A percentile compares a stretch with the other conserved stretches of the same genome.
Evolutionary conservation across 2,329 filamentous ascomycete genomes (phyloP).

Genomic region (Fusarium compactum): DNA sequence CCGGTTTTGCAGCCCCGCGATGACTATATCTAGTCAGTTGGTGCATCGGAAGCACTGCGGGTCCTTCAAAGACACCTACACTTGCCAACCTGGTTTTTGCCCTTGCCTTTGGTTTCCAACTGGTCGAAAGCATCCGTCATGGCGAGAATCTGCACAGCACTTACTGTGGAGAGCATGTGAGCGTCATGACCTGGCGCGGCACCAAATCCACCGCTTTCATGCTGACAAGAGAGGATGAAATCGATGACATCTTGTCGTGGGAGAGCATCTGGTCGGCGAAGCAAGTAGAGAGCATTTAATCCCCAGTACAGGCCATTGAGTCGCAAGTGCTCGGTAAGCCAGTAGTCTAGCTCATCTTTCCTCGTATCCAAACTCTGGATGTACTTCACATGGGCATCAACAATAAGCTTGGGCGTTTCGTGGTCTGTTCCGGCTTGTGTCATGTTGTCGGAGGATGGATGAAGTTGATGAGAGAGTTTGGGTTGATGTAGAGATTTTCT

Average conservation of each 20-base stretch:
- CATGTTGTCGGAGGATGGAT: slow-evolving; percentile 47
- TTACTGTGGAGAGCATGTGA: slow-evolving; percentile 96
- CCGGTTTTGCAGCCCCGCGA: slow-evolving; percentile 83
- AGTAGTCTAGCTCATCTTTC: slow-evolving; percentile 96
- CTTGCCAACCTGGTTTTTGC: slow-evolving; percentile 77
- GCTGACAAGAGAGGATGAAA: slow-evolving; percentile 95
- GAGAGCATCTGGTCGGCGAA: slow-evolving; percentile 83
- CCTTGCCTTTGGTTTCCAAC: slow-evolving; percentile 76
- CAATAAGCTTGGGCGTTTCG: slow-evolving; percentile 61
- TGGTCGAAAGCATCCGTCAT: slow-evolving; percentile 87
- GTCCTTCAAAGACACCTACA: slow-evolving; percentile 69
- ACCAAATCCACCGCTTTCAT: slow-evolving; percentile 89
- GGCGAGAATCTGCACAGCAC: slow-evolving; percentile 91
- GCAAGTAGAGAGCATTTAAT: slow-evolving; percentile 85
- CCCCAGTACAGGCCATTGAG: slow-evolving; percentile 98
- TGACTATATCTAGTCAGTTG: slow-evolving; percentile 64
- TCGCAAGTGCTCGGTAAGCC: slow-evolving; percentile 95
- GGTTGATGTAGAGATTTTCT: slow-evolving; percentile 34
- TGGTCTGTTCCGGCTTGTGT: slow-evolving; percentile 44
- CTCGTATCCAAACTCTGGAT: slow-evolving; percentile 92
- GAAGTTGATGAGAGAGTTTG: slow-evolving; percentile 2
- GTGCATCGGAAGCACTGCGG: slow-evolving; percentile 24
- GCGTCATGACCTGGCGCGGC: slow-evolving; percentile 94
- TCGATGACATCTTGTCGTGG: slow-evolving; percentile 84
- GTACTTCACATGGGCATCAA: slow-evolving; percentile 83